Base-by-base conservation (phyloP, 164 flowering plant genomes). In the Protea cynaroides region DNA sequence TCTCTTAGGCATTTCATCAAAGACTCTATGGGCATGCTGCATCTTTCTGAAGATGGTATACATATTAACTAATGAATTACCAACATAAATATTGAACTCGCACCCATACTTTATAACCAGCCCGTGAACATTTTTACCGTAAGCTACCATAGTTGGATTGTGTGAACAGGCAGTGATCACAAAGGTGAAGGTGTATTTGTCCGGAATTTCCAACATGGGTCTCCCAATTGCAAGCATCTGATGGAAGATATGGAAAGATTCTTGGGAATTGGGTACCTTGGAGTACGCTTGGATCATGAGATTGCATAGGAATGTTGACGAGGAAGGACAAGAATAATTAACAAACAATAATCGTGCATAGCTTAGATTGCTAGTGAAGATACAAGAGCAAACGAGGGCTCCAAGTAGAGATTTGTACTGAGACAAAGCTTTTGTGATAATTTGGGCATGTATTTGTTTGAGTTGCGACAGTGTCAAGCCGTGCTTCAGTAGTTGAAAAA, bases 371-470 rank as follows among this genome's bases (percentile, higher is more conserved):
- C 62, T 66, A 44, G 59, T 19, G 53, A 67, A 61, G 44, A 75
- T 72, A 29, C 75, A 77, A 40, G 66, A 69, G 50, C 72, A 79
- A 47, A 80, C 71, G 18, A 80, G 78, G 46, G 79, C 69, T 50
- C 70, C 24, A 8, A 59, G 59, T 17, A 80, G 36, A 0, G 65
- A 55, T 15, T 64, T 8, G 11, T 46, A 6, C 8, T 65, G 51
- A 24, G 69, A 65, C 12, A 72, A 53, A 13, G 71, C 58, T 23
- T 61, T 74, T 7, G 67, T 67, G 58, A 80, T 59, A 9, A 75
- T 64, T 56, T 58, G 79, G 53, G 83, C 83, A 61, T 77, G 81
- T 37, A 80, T 78, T 73, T 78, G 79, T 46, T 75, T 66, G 58
- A 80, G 65, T 6, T 64, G 76, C 19, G 67, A 51, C 21, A 66